Evolutionary conservation across 2,329 filamentous ascomycete genomes (phyloP), one percentile per base, ranked within the genome.

Genomic region (Alternaria solani): DNA sequence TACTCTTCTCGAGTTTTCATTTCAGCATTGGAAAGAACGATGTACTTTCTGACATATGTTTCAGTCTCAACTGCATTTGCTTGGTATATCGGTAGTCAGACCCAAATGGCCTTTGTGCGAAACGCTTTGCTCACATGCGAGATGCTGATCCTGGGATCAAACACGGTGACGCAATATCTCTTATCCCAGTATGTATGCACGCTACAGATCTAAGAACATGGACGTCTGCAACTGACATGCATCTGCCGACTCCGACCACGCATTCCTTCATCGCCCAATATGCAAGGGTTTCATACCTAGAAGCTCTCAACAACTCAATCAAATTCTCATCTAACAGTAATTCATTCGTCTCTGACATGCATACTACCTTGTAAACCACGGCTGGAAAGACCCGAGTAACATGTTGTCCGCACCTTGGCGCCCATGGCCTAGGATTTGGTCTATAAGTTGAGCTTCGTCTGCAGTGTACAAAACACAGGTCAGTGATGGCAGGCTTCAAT

Each of bases 171-270:
- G 12, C 63, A 49, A 65, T 59, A n/a, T 60, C 69, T 68, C 18
- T 7, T 16, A 48, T 62, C 65, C 64, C 63, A 66, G 59, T 67
- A 53, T 41, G 53, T 49, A 59, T 55, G 48, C 20, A 28, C 8
- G n/a, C 42, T 57, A n/a, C n/a, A 61, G 61, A 39, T 61, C 47
- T 36, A 57, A 66, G 34, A 68, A 71, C 68, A 53, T 2, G 20
- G 23, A 23, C 25, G 49, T 38, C 14, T 39, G 48, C 32, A 25
- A 39, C 34, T 36, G 48, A 39, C 34, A 16, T 51, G 55, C 63
- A 73, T 72, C 67, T 73, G 70, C 72, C 71, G 69, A 51, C 42
- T 9, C 55, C 57, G 6, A 26, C 36, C 46, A 49, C 32, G 30
- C 46, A 34, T 32, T 18, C 57, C 41, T n/a, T 59, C 46, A 64